A percentile compares a stretch with the other conserved stretches of the same genome.
Evolutionary conservation across 78 protist genomes (phyloP).

Genomic region (Emiliania huxleyi): DNA sequence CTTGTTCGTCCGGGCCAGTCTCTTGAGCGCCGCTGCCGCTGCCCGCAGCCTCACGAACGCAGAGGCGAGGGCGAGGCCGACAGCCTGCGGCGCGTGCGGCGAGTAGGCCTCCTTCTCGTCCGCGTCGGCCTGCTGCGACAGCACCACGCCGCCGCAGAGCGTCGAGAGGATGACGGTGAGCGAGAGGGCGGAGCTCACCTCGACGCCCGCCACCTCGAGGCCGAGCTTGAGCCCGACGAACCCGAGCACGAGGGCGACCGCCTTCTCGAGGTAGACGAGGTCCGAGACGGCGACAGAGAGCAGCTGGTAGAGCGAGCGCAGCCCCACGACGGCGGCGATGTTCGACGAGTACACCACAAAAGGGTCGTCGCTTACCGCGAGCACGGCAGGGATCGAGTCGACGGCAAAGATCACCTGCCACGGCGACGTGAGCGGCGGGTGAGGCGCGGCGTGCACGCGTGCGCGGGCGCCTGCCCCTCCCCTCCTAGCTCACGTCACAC

Average conservation of each 20-base stretch:
- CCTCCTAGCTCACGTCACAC: background rate
- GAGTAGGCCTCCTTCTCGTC: too few relatives aligned
- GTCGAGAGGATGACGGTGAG: background rate
- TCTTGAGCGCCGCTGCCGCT: too few relatives aligned
- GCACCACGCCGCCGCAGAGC: background rate
- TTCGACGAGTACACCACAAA: conserved; percentile 35
- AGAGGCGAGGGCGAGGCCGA: too few relatives aligned
- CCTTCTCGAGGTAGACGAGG: background rate
- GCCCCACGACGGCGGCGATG: conserved; percentile 34
- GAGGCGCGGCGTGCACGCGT: background rate
- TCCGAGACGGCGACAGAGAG: background rate
- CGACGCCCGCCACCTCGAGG: background rate
- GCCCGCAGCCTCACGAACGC: too few relatives aligned
- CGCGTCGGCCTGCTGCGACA: too few relatives aligned
- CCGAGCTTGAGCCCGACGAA: conserved; percentile 25
- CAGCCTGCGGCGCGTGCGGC: too few relatives aligned
- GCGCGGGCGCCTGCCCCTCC: background rate
- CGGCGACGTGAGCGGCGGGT: background rate
- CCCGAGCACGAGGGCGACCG: conserved; percentile 30
- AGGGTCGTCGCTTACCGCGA: conserved; percentile 42
- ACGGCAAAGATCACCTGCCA: too few relatives aligned
- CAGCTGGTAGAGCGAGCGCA: background rate
- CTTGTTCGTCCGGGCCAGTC: too few relatives aligned
- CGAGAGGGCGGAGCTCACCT: background rate
- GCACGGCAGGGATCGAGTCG: conserved; percentile 48